Evolutionary conservation across 495 filamentous ascomycete species (phyloP).

Genomic region (Talaromyces liani): DNA sequence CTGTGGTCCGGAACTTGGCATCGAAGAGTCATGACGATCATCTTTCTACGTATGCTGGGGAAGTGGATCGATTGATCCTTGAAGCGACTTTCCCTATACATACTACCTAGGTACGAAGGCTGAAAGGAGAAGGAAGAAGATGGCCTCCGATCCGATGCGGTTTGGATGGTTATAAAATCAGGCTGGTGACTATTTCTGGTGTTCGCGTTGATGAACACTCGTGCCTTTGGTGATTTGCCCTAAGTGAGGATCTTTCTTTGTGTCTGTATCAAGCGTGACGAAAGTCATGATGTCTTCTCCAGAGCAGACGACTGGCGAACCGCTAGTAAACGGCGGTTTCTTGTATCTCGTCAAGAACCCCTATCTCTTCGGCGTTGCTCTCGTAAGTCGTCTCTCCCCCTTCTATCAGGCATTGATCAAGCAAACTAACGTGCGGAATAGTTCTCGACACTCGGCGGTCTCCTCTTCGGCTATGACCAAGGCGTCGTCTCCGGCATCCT

Average conservation of each 20-base stretch:
- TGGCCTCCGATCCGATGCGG: neutral
- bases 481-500: constrained; percentile 31
- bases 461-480: constrained; percentile 36
- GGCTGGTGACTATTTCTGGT: neutral
- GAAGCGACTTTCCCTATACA: no score
- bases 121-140: neutral
- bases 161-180: neutral
- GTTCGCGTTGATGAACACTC: neutral
- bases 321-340: constrained; percentile 19
- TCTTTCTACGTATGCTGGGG: neutral
- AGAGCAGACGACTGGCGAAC: neutral
- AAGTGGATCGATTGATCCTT: neutral
- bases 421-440: constrained; percentile 9
- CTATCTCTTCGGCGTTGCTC: constrained; percentile 33
- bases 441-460: constrained; percentile 54
- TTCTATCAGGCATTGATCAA: neutral
- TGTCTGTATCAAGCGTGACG: neutral
- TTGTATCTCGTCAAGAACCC: constrained; percentile 29
- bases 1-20: neutral
- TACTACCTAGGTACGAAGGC: neutral
- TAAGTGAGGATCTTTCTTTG: neutral
- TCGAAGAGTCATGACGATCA: neutral
- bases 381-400: constrained; percentile 17
- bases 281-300: constrained; percentile 15
- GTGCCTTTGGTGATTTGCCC: neutral